Percentiles rank a stretch among this genome's conserved stretches.
phyloP scores from a whole-genome alignment of 345 rosid genomes.

The Eucalyptus albens region DNA sequence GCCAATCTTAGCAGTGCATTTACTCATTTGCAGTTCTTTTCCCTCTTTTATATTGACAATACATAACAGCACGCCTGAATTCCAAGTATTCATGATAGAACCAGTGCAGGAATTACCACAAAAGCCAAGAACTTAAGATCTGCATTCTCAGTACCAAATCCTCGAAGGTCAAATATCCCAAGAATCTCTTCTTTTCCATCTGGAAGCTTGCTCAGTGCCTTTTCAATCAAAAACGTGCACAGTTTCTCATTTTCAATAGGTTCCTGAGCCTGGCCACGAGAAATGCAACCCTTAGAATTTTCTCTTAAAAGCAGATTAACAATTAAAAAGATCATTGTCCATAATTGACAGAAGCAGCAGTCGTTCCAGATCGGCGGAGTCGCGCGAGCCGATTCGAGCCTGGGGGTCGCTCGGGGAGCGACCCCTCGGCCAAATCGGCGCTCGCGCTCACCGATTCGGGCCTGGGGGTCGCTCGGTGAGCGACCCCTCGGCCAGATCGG shows the following conservation, averaged over 20 bases:
- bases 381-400: too few relatives aligned
- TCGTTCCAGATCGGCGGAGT: background rate
- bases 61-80: background rate
- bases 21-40: background rate
- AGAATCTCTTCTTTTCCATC: conserved; percentile 63
- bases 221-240: conserved; percentile 60
- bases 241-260: conserved; percentile 65
- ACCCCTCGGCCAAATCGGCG: too few relatives aligned
- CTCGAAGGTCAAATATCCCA: conserved; percentile 73
- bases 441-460: too few relatives aligned
- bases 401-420: too few relatives aligned
- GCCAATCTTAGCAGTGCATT: background rate
- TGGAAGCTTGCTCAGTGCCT: conserved; percentile 68
- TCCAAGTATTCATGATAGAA: background rate
- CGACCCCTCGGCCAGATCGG: too few relatives aligned
- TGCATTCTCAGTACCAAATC: conserved; percentile 53
- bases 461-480: too few relatives aligned
- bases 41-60: background rate
- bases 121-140: conserved; percentile 68
- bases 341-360: background rate
- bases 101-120: conserved; percentile 33
- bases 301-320: background rate
- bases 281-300: background rate
- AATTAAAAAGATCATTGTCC: background rate
- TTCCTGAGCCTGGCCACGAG: conserved; percentile 43